Conservation (phyloP, 495 filamentous ascomycete genomes). For the Annulohypoxylon maeteangense region DNA sequence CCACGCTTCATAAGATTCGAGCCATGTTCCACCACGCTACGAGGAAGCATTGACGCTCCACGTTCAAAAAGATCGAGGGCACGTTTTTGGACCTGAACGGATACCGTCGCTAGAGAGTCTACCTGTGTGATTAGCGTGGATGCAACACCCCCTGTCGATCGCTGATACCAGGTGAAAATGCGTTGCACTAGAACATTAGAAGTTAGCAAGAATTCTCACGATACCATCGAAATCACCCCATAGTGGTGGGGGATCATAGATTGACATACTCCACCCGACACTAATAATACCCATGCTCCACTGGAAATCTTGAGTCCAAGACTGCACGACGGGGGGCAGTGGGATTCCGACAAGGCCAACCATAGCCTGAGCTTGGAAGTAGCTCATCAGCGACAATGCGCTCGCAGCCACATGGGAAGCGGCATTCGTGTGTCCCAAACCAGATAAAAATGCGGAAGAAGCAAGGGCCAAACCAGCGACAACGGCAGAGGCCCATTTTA, state of each 20-base stretch:
- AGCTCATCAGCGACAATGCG: slow-evolving; percentile 89
- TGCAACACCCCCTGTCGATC: slow-evolving; percentile 88
- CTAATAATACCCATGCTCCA: slow-evolving; percentile 98
- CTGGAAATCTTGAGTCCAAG: slow-evolving; percentile 98
- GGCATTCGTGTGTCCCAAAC: slow-evolving; percentile 91
- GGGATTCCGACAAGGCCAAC: slow-evolving; percentile 85
- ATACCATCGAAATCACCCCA: slow-evolving; percentile 56
- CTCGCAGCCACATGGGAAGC: slow-evolving; percentile 96
- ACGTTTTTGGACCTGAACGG: slow-evolving; percentile 83
- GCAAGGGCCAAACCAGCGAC: slow-evolving; percentile 87
- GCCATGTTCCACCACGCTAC: slow-evolving; percentile 58
- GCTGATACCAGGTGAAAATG: slow-evolving; percentile 96
- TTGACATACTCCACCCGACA: slow-evolving; percentile 63
- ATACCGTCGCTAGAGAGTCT: slow-evolving; percentile 74
- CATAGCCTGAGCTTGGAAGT: slow-evolving; percentile 96
- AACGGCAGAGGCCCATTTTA: slow-evolving; percentile 90
- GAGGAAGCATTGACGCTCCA: slow-evolving; percentile 61
- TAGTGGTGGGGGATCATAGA: not conserved
- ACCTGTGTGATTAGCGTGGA: slow-evolving; percentile 82
- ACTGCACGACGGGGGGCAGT: slow-evolving; percentile 87
- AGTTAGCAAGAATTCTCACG: slow-evolving; percentile 25
- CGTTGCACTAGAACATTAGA: slow-evolving; percentile 66
- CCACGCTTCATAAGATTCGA: slow-evolving; percentile 55
- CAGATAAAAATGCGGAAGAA: slow-evolving; percentile 82
- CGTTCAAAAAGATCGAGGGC: slow-evolving; percentile 57